Percentiles rank a stretch among this genome's conserved stretches.
phyloP scores from a whole-genome alignment of 2,329 filamentous ascomycete species.

The Xylaria sp. region DNA sequence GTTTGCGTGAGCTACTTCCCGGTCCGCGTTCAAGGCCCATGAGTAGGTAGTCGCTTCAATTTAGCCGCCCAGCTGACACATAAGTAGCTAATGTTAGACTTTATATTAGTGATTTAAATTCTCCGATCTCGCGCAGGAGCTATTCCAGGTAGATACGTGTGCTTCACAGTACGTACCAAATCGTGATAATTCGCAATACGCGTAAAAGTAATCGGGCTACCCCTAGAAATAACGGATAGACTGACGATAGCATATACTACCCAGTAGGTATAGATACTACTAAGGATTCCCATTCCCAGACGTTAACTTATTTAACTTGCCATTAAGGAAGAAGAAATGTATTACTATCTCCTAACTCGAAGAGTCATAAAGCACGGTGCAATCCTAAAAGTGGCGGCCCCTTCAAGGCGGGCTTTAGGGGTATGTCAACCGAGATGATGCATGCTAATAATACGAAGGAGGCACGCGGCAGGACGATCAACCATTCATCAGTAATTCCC shows the following conservation, averaged over 20 bases:
- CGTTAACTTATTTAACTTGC: too few species aligned
- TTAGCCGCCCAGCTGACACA: background rate
- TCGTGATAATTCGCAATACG: background rate
- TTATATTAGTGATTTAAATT: background rate
- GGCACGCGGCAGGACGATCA: too few species aligned
- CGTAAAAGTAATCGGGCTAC: background rate
- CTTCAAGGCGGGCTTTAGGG: too few species aligned
- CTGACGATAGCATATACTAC: conserved; percentile 5
- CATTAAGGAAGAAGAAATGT: too few species aligned
- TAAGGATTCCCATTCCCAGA: too few species aligned
- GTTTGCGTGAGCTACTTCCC: background rate
- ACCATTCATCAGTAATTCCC: too few species aligned
- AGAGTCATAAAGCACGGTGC: too few species aligned
- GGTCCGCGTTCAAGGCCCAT: background rate
- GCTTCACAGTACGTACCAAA: background rate
- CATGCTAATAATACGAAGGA: too few species aligned
- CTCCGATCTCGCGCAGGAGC: background rate
- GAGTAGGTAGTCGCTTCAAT: background rate
- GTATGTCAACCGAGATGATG: too few species aligned
- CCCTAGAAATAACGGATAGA: conserved; percentile 10
- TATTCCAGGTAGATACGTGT: background rate
- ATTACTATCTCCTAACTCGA: too few species aligned
- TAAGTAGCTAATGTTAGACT: background rate
- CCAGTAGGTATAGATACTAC: too few species aligned
- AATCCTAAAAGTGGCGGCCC: too few species aligned